Evolutionary conservation across 1,284 basidiomycete species (phyloP), one percentile per base, ranked within the genome.

Genomic region (Apiotrichum domesticum): DNA sequence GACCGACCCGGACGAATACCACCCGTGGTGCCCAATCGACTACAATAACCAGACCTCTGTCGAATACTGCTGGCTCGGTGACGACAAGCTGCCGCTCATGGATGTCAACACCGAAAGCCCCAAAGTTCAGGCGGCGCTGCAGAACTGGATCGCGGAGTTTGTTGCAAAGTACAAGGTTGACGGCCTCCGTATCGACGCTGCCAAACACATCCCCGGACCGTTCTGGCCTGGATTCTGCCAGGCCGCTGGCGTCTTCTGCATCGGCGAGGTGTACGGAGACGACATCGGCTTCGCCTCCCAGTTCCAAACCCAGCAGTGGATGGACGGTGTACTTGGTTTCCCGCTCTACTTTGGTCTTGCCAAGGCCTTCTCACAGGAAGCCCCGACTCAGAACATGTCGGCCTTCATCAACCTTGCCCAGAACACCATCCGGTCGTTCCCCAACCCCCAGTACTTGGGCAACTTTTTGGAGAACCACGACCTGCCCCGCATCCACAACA

Each of bases 401-500:
- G 80, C 78, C 0, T 73, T 90, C 53, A 79, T 80, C 1, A 75
- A 81, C 29, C 78, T 81, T 39, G 80, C 87, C 43, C 82, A 84
- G 66, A 64, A 74, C 34, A 78, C 81, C 51, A 86, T 84, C 69
- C 79, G 79, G 54, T 72, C 64, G 9, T 70, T 74, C 65, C 65
- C 70, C 73, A 82, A 83, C 49, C 67, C 50, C 79, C 2, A 79
- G 80, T 35, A 66, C 45, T 79, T 89, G 2, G 88, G 87, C 3
- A 89, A 88, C 65, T 91, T 92, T 75, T 74, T 92, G 37, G 88
- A 90, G 74, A 90, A 90, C 74, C 88, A 90, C 65, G 88, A 90
- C 69, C 63, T 87, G 21, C 84, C 87, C 3, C 81, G 88, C 48
- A 90, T 86, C 84, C 79, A 82, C 56, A 86, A 84, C 73, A 66